phyloP scores from a whole-genome alignment of 495 filamentous ascomycete species.

The Lindgomyces ingoldianus region DNA sequence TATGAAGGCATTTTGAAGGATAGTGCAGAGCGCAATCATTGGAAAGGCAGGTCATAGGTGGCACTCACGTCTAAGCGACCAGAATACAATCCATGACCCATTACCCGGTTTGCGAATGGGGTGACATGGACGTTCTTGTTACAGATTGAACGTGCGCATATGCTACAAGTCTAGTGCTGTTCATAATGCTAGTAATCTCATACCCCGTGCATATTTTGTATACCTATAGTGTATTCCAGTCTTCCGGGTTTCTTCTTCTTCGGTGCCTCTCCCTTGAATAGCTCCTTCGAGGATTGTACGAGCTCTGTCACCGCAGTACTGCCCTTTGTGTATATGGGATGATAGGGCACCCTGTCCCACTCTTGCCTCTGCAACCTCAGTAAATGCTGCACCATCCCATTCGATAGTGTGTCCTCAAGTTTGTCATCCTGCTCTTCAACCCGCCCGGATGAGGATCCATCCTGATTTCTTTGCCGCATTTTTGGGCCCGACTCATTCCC shows the following conservation, averaged over 20 bases:
- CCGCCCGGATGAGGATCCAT: background rate
- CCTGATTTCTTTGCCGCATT: background rate
- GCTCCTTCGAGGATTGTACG: conserved; percentile 11
- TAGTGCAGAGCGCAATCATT: too few relatives aligned
- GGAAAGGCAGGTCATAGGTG: too few relatives aligned
- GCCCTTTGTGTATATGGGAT: conserved; percentile 22
- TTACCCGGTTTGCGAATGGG: too few relatives aligned
- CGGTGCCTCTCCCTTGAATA: conserved; percentile 26
- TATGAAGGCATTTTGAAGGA: too few relatives aligned
- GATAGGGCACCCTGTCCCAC: conserved; percentile 27
- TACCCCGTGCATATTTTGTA: conserved; percentile 24
- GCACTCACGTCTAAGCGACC: too few relatives aligned
- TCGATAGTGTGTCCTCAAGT: conserved; percentile 17
- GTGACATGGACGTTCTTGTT: too few relatives aligned
- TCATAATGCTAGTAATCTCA: background rate
- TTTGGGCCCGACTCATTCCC: background rate
- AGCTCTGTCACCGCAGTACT: conserved; percentile 14
- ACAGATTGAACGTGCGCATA: conserved; percentile 15
- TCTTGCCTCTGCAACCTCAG: conserved; percentile 28
- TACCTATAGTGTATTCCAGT: conserved; percentile 15
- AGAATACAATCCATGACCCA: too few relatives aligned
- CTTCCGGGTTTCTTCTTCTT: background rate
- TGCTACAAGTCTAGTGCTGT: conserved; percentile 9
- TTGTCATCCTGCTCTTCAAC: background rate
- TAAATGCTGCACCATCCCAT: conserved; percentile 31